These are phyloP conservation scores for Fusarium tanahbumbuense DNA, from an alignment of 2,329 filamentous ascomycete genomes.

Conservation along the genomic window DNA sequence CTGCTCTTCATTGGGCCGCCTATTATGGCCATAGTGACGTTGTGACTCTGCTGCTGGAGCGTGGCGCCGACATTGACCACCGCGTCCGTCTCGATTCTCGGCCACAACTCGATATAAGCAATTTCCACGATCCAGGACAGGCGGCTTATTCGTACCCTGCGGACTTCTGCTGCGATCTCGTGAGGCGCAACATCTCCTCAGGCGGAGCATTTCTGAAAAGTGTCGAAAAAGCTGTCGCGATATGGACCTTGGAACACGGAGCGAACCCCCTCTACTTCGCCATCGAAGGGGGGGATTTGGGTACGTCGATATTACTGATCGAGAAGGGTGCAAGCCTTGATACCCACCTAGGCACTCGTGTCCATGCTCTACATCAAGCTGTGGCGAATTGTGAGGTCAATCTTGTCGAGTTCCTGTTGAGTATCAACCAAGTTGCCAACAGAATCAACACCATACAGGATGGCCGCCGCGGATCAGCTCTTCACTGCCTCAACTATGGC, in stretches of 20 bases:
- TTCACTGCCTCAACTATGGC: background rate
- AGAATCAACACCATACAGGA: background rate
- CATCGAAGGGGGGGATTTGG: background rate
- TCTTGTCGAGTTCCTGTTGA: conserved; percentile 5
- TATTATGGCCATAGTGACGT: background rate
- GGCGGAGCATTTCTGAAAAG: background rate
- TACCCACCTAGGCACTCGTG: background rate
- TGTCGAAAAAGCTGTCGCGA: background rate
- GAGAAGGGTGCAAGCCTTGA: background rate
- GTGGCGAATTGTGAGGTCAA: background rate
- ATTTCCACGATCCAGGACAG: background rate
- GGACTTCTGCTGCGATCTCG: background rate
- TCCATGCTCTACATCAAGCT: conserved; percentile 20
- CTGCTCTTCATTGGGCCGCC: conserved; percentile 16
- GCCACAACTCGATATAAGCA: accelerated
- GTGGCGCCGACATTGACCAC: background rate
- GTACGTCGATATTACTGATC: background rate
- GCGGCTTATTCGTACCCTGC: background rate
- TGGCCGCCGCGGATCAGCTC: background rate
- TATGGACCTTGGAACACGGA: background rate
- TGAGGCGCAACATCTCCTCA: background rate
- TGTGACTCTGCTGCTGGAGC: background rate
- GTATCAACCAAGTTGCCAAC: background rate
- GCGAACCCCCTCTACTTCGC: conserved; percentile 28
- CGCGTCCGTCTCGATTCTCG: conserved; percentile 7